These are phyloP conservation scores for Limonium bicolor DNA, from an alignment of 148 eudicot genomes.

Conservation along the genomic window DNA sequence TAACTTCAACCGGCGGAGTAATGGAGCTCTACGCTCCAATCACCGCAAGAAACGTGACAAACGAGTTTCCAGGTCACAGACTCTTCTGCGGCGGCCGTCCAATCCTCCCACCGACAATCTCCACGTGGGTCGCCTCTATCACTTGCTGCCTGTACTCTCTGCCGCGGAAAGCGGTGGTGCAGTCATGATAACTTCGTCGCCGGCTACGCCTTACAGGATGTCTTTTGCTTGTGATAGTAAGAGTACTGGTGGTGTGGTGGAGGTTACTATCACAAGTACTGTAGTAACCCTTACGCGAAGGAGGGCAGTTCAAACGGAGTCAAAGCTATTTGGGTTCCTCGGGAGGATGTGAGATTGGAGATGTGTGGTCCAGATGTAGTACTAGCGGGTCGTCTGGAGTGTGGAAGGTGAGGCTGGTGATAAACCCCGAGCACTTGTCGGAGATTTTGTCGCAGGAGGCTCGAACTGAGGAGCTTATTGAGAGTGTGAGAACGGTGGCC, in stretches of 20 bases:
- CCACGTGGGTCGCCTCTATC: slow-evolving; percentile 21
- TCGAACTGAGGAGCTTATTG: slow-evolving; percentile 33
- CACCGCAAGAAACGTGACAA: slow-evolving; percentile 31
- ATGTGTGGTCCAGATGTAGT: slow-evolving; percentile 12
- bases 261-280: not conserved
- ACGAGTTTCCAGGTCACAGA: slow-evolving; percentile 34
- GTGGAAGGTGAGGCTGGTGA: slow-evolving; percentile 48
- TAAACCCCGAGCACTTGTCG: slow-evolving; percentile 37
- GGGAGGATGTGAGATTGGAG: no score
- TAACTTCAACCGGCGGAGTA: slow-evolving; percentile 31
- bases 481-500: slow-evolving; percentile 38
- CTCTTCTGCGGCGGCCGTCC: slow-evolving; percentile 19
- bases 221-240: slow-evolving; percentile 11
- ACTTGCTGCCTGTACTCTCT: slow-evolving; percentile 25
- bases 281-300: no score
- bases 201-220: slow-evolving; percentile 25
- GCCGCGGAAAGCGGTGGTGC: not conserved
- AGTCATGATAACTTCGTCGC: not conserved
- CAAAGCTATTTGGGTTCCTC: no score
- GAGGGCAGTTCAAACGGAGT: no score
- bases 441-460: slow-evolving; percentile 35
- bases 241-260: not conserved
- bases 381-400: slow-evolving; percentile 25
- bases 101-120: slow-evolving; percentile 19
- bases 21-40: slow-evolving; percentile 47